A percentile compares a stretch with the other conserved stretches of the same genome.
Evolutionary conservation across 1,284 basidiomycete species (phyloP).

Genomic region (Rhodofomes roseus): DNA sequence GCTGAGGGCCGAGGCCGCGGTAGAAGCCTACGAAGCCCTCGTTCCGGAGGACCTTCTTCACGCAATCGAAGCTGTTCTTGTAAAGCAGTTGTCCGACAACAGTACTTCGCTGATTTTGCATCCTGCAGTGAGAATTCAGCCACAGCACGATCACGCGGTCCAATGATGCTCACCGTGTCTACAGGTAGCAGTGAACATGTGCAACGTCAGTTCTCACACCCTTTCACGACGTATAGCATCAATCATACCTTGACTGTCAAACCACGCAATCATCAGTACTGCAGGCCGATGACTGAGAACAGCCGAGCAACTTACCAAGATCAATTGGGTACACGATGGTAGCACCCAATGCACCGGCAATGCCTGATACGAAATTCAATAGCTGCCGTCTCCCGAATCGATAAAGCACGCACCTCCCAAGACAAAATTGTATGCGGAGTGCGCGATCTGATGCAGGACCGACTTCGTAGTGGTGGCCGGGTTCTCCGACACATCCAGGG

Average conservation of each 20-base stretch:
- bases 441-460: conserved; percentile 48
- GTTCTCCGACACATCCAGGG: conserved; percentile 46
- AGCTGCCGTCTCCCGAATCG: not conserved
- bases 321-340: conserved; percentile 95
- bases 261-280: conserved; percentile 8
- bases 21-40: conserved; percentile 97
- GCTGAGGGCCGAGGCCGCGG: conserved; percentile 91
- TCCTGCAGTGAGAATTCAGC: conserved; percentile 42
- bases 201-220: not conserved
- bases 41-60: conserved; percentile 90
- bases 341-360: conserved; percentile 91
- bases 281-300: not conserved
- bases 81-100: conserved; percentile 94
- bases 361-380: conserved; percentile 37
- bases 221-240: conserved; percentile 3
- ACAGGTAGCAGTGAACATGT: not conserved
- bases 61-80: conserved; percentile 93
- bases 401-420: conserved; percentile 65
- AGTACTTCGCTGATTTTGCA: conserved; percentile 96
- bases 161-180: conserved; percentile 60
- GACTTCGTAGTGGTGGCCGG: conserved; percentile 31
- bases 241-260: conserved; percentile 60
- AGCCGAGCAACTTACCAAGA: conserved; percentile 58
- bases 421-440: conserved; percentile 82
- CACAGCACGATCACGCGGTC: not conserved